These are phyloP conservation scores for Ampelocalamus luodianensis DNA, from an alignment of 176 grass and related monocot species.

Conservation along the genomic window DNA sequence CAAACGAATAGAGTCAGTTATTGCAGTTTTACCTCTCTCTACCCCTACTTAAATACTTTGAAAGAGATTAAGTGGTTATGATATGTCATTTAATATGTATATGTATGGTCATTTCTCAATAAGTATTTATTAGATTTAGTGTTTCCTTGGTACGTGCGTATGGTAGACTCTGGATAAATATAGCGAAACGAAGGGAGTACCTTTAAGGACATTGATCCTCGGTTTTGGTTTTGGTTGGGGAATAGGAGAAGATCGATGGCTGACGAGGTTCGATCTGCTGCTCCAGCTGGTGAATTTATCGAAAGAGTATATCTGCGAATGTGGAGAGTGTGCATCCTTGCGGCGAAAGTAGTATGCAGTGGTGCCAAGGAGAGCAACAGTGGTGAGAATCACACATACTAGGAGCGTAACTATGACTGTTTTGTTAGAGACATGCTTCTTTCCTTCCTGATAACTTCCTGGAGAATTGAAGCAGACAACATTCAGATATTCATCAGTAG, in stretches of 20 bases:
- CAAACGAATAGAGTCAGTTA: background rate
- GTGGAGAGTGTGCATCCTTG: slow-evolving; percentile 66
- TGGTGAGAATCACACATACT: slow-evolving; percentile 72
- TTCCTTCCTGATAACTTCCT: slow-evolving; percentile 55
- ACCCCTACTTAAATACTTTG: no score
- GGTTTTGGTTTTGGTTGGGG: slow-evolving; percentile 46
- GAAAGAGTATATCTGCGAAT: slow-evolving; percentile 53
- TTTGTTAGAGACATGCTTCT: slow-evolving; percentile 62
- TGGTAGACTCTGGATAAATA: no score
- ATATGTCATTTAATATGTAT: no score
- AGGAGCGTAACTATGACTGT: slow-evolving; percentile 66
- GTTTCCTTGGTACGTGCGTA: no score
- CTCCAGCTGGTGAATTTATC: slow-evolving; percentile 83
- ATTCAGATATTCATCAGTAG: slow-evolving; percentile 33
- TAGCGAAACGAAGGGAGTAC: background rate
- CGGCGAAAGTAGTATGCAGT: slow-evolving; percentile 68
- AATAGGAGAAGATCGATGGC: slow-evolving; percentile 65
- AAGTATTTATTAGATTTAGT: no score
- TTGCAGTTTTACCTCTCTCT: no score
- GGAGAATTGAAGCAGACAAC: slow-evolving; percentile 33
- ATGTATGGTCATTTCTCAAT: background rate
- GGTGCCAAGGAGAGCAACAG: slow-evolving; percentile 59
- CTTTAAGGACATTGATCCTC: slow-evolving; percentile 53
- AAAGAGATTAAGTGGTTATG: no score
- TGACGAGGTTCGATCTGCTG: slow-evolving; percentile 81